Evolutionary conservation across 140 eudicot genomes (phyloP).

Genomic region (Erigeron philadelphicus): DNA sequence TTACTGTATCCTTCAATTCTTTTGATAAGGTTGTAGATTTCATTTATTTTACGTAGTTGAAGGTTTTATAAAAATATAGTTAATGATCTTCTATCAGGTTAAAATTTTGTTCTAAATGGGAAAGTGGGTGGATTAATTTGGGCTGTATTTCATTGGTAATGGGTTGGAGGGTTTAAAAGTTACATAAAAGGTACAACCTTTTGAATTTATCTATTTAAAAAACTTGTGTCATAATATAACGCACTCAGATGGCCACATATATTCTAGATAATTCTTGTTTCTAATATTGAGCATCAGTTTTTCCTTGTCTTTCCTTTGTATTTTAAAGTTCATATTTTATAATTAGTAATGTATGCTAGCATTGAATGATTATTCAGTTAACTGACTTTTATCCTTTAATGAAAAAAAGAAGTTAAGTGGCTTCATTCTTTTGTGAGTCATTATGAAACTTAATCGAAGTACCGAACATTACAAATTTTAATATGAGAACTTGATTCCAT

Average conservation of each 20-base stretch:
- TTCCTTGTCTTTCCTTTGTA: neutral
- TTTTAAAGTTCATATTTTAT: neutral
- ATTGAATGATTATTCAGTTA: neutral
- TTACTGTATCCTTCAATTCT: slow-evolving; percentile 76
- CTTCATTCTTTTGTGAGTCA: neutral
- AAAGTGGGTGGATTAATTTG: neutral
- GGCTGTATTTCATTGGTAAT: slow-evolving; percentile 2
- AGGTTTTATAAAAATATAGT: neutral
- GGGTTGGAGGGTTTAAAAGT: slow-evolving; percentile 1
- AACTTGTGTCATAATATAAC: too few relatives aligned
- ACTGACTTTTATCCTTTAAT: neutral
- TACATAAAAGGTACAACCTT: too few relatives aligned
- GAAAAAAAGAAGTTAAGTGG: neutral
- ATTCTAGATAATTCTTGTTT: neutral
- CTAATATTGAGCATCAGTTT: neutral
- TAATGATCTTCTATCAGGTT: neutral
- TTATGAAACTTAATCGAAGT: neutral
- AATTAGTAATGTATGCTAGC: neutral
- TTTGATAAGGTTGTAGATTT: slow-evolving; percentile 8
- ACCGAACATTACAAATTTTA: too few relatives aligned
- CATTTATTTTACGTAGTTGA: slow-evolving; percentile 6
- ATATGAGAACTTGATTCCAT: neutral
- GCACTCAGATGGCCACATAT: neutral
- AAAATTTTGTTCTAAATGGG: neutral
- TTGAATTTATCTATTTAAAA: too few relatives aligned